Conservation (phyloP, 2,329 filamentous ascomycete genomes). For the Fusarium mundagurra region DNA sequence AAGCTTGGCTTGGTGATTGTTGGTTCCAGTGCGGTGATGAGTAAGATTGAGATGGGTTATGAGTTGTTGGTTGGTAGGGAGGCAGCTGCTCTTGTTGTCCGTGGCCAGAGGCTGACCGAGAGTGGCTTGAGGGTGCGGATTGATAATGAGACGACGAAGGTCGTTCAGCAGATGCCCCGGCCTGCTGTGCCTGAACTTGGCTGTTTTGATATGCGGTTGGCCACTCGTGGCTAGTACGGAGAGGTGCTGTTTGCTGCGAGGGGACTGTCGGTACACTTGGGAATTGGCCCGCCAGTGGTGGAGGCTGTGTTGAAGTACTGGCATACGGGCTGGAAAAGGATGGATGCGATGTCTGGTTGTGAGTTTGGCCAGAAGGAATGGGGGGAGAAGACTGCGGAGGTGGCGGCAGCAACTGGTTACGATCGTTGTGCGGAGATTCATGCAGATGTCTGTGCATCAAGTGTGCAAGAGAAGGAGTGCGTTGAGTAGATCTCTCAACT, state of each 20-base stretch:
- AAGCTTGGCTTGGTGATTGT: neutral
- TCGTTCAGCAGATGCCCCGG: neutral
- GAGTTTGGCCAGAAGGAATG: neutral
- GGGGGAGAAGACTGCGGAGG: neutral
- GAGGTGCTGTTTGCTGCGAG: neutral
- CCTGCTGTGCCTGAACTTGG: neutral
- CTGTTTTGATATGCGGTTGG: neutral
- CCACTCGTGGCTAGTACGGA: neutral
- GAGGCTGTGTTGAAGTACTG: neutral
- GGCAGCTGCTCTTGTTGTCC: neutral
- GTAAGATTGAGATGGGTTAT: neutral
- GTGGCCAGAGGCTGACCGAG: neutral
- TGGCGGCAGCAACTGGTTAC: neutral
- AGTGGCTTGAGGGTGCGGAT: neutral
- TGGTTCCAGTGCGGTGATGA: neutral
- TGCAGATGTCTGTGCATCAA: neutral
- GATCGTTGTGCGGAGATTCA: neutral
- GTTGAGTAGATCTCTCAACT: neutral
- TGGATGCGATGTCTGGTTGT: neutral
- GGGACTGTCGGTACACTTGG: neutral
- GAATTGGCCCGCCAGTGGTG: neutral
- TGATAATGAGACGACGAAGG: neutral
- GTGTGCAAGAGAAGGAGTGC: neutral
- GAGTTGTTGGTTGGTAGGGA: neutral
- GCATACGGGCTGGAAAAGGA: neutral